Evolutionary conservation across 2,329 filamentous ascomycete genomes (phyloP), one percentile per base, ranked within the genome.

Genomic region (Ophiocordyceps camponoti-leonardi): DNA sequence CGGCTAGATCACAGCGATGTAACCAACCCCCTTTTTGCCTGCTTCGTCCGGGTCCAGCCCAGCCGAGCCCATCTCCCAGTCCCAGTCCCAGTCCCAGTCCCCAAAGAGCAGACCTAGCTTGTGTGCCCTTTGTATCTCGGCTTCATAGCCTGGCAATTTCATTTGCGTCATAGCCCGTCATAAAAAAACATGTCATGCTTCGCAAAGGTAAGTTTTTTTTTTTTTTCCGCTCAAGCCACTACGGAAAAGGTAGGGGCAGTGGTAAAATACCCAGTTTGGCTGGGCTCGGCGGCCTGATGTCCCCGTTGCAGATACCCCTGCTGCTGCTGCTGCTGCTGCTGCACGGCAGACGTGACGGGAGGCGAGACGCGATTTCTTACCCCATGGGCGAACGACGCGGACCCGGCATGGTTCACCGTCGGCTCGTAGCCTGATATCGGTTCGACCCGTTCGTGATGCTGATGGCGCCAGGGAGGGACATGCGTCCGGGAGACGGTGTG

Each of bases 211-310:
- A 2, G 7, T 11, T 6, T 2, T 28, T 11, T 8, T 8, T 10
- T 28, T 28, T 10, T 6, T 28, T 28, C 10, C 26, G 26, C 26
- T 28, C 26, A 28, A 28, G 26, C 26, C 5, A 28, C 10, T n/a
- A n/a, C n/a, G n/a, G n/a, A n/a, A n/a, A n/a, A 35, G 40, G 22
- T 31, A 42, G 42, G 49, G 45, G 30, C 45, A 46, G 33, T 20
- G 30, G 12, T 47, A 31, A n/a, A 44, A 37, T 4, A 12, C 11
- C 18, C 10, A 23, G 14, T 31, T 40, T 12, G 31, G 7, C 42
- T 26, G 23, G 42, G 43, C n/a, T 22, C 33, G 18, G 39, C 16
- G n/a, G 37, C 39, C 31, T 42, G 39, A 23, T 42, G 43, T 18
- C 30, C n/a, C 16, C 7, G 35, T 20, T 5, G 19, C 12, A 6